Conservation (phyloP, 2,329 filamentous ascomycete species). For the Parastagonospora nodorum region DNA sequence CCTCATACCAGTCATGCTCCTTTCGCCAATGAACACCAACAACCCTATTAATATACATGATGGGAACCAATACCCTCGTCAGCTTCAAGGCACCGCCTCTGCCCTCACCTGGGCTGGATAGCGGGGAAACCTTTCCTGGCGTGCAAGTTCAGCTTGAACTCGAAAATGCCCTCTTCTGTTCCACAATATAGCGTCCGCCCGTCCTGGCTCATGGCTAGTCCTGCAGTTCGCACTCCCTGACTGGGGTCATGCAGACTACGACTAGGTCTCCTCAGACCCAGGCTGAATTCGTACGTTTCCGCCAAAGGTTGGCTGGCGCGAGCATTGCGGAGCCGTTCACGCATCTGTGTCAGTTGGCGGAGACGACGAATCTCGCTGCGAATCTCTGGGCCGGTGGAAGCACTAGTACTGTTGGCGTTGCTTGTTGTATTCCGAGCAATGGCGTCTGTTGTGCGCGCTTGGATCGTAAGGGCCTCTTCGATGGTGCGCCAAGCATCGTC, state of each 20-base stretch:
- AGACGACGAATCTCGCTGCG: slow-evolving; percentile 41
- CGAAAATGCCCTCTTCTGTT: slow-evolving; percentile 74
- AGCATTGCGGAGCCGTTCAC: slow-evolving; percentile 43
- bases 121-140: slow-evolving; percentile 59
- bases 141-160: slow-evolving; percentile 69
- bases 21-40: neutral
- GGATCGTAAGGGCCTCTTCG: slow-evolving; percentile 51
- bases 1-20: neutral
- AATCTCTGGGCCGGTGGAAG: slow-evolving; percentile 36
- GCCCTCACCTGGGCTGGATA: slow-evolving; percentile 42
- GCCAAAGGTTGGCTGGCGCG: slow-evolving; percentile 32
- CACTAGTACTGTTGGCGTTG: slow-evolving; percentile 14
- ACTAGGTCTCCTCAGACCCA: slow-evolving; percentile 30
- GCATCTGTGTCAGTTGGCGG: slow-evolving; percentile 43
- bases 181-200: slow-evolving; percentile 54
- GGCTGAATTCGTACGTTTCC: slow-evolving; percentile 31
- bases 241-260: slow-evolving; percentile 34
- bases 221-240: slow-evolving; percentile 52
- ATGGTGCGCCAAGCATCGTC: slow-evolving; percentile 56
- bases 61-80: neutral
- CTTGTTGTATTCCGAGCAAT: slow-evolving; percentile 10
- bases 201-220: slow-evolving; percentile 55
- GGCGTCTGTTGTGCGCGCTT: slow-evolving; percentile 26
- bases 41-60: neutral
- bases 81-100: neutral